Base-by-base conservation (phyloP, 2,329 filamentous ascomycete species). In the Apiospora malaysiana region DNA sequence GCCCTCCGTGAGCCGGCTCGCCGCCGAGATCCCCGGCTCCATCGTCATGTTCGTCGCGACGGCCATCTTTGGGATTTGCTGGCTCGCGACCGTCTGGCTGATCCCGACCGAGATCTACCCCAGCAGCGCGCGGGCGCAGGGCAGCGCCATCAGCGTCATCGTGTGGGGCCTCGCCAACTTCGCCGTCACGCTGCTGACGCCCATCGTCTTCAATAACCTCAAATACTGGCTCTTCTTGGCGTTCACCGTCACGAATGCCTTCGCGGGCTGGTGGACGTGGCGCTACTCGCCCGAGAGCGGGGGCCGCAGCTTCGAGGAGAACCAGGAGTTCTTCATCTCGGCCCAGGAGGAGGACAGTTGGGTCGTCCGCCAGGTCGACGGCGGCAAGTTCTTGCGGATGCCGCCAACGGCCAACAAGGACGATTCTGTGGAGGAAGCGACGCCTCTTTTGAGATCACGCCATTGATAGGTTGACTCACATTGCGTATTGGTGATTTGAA, bases 91-190 rank as follows among this genome's bases (percentile, higher is more conserved):
- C 1, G 83, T 88, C 23, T 90, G 88, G 88, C 80, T 90, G 4
- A 88, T 89, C 47, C 87, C 87, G 0, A 89, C 87, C 0, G 87
- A 90, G 73, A 89, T 89, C 70, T 89, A 84, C 73, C 86, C 87
- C 0, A 88, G 85, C 3, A 85, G 84, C 0, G 85, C 86, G 0
- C 82, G 87, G 18, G 87, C 87, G 1, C 84, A 88, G 75, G 87
- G 86, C 0, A 86, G 86, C 3, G 86, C 87, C 43, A 83, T 88
- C 42, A 85, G 82, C 18, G 87, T 89, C 68, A 85, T 86, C 45
- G 78, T 88, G 25, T 89, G 87, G 87, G 87, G 87, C 1, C 72
- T 89, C 1, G 84, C 87, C 56, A 90, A 90, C 76, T 90, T 90
- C 74, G 80, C 84, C 16, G 83, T 90, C 68, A 90, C 88, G 0